Percentiles rank a stretch among this genome's conserved stretches.
Evolutionary conservation across 441 rosid species (phyloP).

Genomic region (Gossypium laxum): DNA sequence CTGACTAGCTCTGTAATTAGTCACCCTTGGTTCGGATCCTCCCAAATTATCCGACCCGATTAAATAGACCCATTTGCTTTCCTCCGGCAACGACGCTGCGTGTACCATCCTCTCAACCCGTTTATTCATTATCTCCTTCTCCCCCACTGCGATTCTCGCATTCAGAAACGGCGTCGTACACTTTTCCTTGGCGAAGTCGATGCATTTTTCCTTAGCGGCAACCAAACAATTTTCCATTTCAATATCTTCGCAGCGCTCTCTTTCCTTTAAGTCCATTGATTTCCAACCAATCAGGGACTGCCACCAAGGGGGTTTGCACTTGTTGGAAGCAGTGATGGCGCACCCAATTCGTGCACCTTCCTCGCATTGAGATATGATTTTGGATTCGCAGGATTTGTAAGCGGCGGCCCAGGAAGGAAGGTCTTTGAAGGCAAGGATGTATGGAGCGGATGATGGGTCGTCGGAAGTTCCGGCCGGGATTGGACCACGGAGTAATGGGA

Average conservation of each 20-base stretch:
- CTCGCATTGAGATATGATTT: slow-evolving; percentile 49
- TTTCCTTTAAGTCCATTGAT: slow-evolving; percentile 33
- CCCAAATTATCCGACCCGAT: slow-evolving; percentile 17
- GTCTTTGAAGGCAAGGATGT: slow-evolving; percentile 50
- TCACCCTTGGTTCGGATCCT: slow-evolving; percentile 17
- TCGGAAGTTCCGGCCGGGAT: slow-evolving; percentile 28
- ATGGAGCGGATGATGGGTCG: slow-evolving; percentile 29
- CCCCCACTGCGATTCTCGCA: slow-evolving; percentile 39
- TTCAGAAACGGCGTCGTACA: slow-evolving; percentile 38
- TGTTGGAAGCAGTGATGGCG: slow-evolving; percentile 53
- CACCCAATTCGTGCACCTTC: slow-evolving; percentile 65
- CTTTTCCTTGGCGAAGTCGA: slow-evolving; percentile 40
- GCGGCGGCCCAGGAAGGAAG: slow-evolving; percentile 45
- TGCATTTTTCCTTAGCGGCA: slow-evolving; percentile 51
- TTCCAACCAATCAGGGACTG: slow-evolving; percentile 20
- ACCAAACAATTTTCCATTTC: slow-evolving; percentile 48
- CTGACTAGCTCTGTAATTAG: slow-evolving; percentile 24
- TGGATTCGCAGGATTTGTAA: slow-evolving; percentile 33
- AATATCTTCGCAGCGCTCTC: slow-evolving; percentile 51
- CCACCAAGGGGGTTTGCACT: slow-evolving; percentile 72
- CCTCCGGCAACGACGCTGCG: slow-evolving; percentile 36
- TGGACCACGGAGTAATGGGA: slow-evolving; percentile 64
- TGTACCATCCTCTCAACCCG: slow-evolving; percentile 23
- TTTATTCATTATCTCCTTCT: slow-evolving; percentile 13
- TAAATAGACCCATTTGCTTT: slow-evolving; percentile 22